Evolutionary conservation across 768 basidiomycete genomes (phyloP), one percentile per base, ranked within the genome.

Genomic region (Serendipita vermifera): DNA sequence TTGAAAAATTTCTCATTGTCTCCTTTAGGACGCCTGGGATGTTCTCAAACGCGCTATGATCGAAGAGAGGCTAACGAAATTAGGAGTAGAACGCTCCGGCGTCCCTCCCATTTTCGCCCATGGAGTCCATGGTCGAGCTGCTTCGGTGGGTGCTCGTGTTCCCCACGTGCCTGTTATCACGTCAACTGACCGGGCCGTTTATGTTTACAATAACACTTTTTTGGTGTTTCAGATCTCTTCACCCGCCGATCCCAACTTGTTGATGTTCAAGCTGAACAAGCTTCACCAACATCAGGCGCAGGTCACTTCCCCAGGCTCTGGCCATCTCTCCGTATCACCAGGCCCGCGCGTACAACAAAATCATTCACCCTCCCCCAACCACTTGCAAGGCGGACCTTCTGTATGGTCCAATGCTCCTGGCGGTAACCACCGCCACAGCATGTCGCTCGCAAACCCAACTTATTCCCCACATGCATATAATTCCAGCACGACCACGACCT

Each of bases 251-350:
- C 87, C 88, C 27, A 83, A 85, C 17, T 68, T 91, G 22, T 72
- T 91, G 17, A 76, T 80, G 61, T 88, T 84, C 70, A 89, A 87
- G 67, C 73, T 90, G 39, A 87, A 87, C 70, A 87, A 87, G 68
- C 73, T 91, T 7, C 87, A 87, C 60, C 82, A 82, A 68, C 76
- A 82, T 0, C 84, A 86, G 62, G 53, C 27, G 17, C 57, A 59
- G 33, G 46, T 22, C 17, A 22, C 32, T 29, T 57, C 55, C 13
- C 69, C 66, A 55, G 76, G 61, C 54, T 65, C 72, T 1, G 73
- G 72, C 55, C 86, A 85, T 1, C 65, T 81, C 27, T 70, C 82
- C 11, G 68, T 76, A 5, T 87, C 87, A 2, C 87, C 86, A 0
- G 81, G 82, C 56, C 62, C 55, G 26, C 79, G 78, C 17, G n/a